These are phyloP conservation scores for Colletotrichum nymphaeae DNA, from an alignment of 2,329 filamentous ascomycete species.

Conservation along the genomic window DNA sequence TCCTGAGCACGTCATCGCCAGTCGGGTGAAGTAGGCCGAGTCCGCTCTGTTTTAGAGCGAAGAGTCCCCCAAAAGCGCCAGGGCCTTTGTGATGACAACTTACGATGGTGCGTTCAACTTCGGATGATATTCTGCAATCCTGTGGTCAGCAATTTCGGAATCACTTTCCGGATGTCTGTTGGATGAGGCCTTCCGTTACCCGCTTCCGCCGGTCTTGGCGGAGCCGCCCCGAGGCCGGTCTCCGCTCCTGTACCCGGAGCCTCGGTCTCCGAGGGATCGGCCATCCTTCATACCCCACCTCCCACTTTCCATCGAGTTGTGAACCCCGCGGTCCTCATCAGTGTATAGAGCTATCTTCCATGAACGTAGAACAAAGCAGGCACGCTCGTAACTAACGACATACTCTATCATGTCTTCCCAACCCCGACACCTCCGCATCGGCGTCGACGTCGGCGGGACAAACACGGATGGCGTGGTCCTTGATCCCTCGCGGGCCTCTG, in stretches of 20 bases:
- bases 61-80: background rate
- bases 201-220: constrained; percentile 12
- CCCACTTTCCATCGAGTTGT: background rate
- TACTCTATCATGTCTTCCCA: background rate
- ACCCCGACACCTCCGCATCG: constrained; percentile 45
- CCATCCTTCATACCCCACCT: background rate
- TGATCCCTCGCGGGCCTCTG: constrained; percentile 50
- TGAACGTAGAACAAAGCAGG: background rate
- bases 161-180: background rate
- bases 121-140: background rate
- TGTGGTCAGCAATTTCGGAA: background rate
- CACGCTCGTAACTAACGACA: background rate
- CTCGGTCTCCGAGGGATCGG: constrained; percentile 1
- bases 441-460: constrained; percentile 60
- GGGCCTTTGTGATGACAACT: background rate
- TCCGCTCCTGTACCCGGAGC: background rate
- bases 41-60: background rate
- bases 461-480: constrained; percentile 64
- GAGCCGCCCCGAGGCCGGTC: constrained; percentile 11
- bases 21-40: background rate
- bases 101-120: background rate
- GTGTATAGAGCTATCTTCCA: background rate
- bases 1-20: constrained; percentile 26
- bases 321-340: background rate
- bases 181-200: background rate